Evolutionary conservation across 2,329 filamentous ascomycete genomes (phyloP).

Genomic region (Samsoniella hepiali): DNA sequence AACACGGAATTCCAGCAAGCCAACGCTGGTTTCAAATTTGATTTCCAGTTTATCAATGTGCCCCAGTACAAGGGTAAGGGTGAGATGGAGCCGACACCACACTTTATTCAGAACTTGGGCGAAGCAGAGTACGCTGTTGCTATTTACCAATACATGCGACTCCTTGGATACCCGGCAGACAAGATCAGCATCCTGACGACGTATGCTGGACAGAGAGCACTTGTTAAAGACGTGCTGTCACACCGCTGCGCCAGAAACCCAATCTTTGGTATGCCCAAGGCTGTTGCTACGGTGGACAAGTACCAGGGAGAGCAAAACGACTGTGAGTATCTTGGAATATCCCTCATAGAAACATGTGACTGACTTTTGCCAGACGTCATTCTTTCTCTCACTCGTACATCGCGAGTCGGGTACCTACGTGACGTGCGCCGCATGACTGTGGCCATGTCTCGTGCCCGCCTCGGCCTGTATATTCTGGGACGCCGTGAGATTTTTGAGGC

Average conservation of each 20-base stretch:
- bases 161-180: constrained; percentile 82
- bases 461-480: constrained; percentile 90
- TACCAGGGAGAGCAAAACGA: constrained; percentile 99
- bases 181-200: constrained; percentile 88
- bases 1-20: constrained; percentile 70
- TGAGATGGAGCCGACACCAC: constrained; percentile 84
- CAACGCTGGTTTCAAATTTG: constrained; percentile 88
- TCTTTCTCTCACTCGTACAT: constrained; percentile 85
- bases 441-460: constrained; percentile 83
- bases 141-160: constrained; percentile 93
- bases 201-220: constrained; percentile 85
- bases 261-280: constrained; percentile 84
- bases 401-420: constrained; percentile 84
- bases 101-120: constrained; percentile 94
- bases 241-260: constrained; percentile 80
- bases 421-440: constrained; percentile 93
- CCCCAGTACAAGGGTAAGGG: constrained; percentile 87
- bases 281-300: constrained; percentile 94
- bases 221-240: constrained; percentile 81
- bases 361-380: constrained; percentile 67
- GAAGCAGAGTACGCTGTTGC: constrained; percentile 97
- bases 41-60: constrained; percentile 96
- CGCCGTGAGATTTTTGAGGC: constrained; percentile 84
- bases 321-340: constrained; percentile 57
- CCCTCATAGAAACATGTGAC: constrained; percentile 13